Base-by-base conservation (phyloP, 768 basidiomycete genomes). In the Auricularia sp. region DNA sequence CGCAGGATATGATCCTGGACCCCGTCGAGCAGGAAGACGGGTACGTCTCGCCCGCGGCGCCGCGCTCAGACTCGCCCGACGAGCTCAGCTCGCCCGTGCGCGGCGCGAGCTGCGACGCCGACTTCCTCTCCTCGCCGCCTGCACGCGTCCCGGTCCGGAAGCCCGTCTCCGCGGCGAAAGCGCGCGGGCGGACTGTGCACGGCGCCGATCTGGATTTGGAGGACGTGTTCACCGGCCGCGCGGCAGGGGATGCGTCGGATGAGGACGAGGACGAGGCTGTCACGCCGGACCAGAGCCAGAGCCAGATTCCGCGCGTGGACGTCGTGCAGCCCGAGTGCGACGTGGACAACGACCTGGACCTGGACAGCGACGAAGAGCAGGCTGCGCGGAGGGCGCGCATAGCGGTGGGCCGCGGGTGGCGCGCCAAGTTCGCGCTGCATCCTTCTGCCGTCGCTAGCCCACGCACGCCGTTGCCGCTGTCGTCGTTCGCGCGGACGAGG, bases 11-110 rank as follows among this genome's bases (percentile, higher is more conserved):
- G 33, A 70, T 66, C 58, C 68, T 71, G 39, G 78, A 83, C 62
- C 70, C 68, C 10, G 83, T 90, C 16, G 78, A 79, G 70, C 90
- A 90, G 74, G 91, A 92, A 71, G 89, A 89, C 66, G 90, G 91
- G 16, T 93, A 92, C 73, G 78, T 88, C 62, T 29, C 77, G 79
- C 67, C 70, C 72, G 66, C 80, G 79, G 61, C 75, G 74, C 65
- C 77, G 29, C 29, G 29, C 29, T 29, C 29, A 77, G 66, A 86
- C 85, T 43, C 80, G 80, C 21, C 29, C 34, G 59, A 64, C 33
- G 83, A 88, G 8, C 69, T 91, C 35, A 89, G 87, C 59, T 90
- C 89, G 11, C 88, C 89, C 29, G 66, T 77, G 8, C 56, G 56
- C 56, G 34, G 11, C 23, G 0, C 23, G 10, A 59, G 56, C 56